Base-by-base conservation (phyloP, 768 basidiomycete species). In the Leccinum truebloodii region DNA sequence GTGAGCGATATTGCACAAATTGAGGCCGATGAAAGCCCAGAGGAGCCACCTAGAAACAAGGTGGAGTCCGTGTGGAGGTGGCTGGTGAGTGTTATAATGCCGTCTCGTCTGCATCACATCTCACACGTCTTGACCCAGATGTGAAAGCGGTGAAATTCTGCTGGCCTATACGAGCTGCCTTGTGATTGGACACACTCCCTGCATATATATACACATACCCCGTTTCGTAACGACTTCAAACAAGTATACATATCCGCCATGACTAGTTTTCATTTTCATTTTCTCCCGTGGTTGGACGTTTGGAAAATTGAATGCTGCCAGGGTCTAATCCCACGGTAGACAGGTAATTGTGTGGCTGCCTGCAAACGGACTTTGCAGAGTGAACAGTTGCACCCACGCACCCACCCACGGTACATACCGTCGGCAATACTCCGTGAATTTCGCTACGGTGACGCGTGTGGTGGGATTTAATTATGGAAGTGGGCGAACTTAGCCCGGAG, bases 41-140 rank as follows among this genome's bases (percentile, higher is more conserved):
- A 92, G 20, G 82, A 82, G 6, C 85, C 86, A 14, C 90, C 94
- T 2, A 84, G 64, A 66, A 94, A 89, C 70, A 82, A 75, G 67
- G 0, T 76, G 3, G 90, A 90, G 59, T 84, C 84, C 28, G 80
- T 93, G 74, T 94, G 93, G 92, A 76, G 74, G 60, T 90, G 87
- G 88, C 75, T 95, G 73, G 89, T 94, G 61, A 78, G 88, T 77
- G 30, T 55, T 34, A 1, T 9, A 7, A 20, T 26, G 18, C 44
- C 9, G 16, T 52, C 54, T 10, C 34, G 26, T 34, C 10, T 28
- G 28, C 2, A 28, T 24, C 26, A 8, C 7, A 5, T 52, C 63
- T 67, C 20, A 66, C 18, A 26, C 46, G 18, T 52, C 8, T 37
- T 51, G n/a, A 7, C 12, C 62, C 54, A 69, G 69, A 70, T 67